Base-by-base conservation (phyloP, 768 basidiomycete species). In the Vishniacozyma victoriae region DNA sequence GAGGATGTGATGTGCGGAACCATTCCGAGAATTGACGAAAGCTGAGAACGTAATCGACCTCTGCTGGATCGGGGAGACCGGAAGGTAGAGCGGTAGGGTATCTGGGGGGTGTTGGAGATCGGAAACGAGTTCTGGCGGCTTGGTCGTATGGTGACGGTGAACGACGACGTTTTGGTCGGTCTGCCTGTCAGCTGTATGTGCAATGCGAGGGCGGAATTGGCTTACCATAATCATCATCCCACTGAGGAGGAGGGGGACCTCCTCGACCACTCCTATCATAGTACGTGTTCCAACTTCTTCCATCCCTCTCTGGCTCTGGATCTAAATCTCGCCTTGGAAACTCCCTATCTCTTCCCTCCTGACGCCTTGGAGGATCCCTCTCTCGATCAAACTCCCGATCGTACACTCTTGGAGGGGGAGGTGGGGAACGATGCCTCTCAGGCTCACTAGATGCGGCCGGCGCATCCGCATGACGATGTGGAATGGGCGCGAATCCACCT, bases 11-110 rank as follows among this genome's bases (percentile, higher is more conserved):
- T 2, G 46, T 52, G 31, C 62, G 50, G 50, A 67, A 67, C 64
- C 64, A 67, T 20, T 63, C 61, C 2, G 62, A 57, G 43, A 67
- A 67, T 39, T 59, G 54, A 3, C 59, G 54, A 46, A 67, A 67
- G 26, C 45, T 45, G n/a, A 67, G 52, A 5, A 54, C 50, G 16
- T 52, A 44, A 5, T 57, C 50, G 2, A 67, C 41, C 3, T 54
- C 50, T 9, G 64, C 64, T 44, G 64, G 64, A 43, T 67, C 64
- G 4, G 62, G 64, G n/a, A 9, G n/a, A n/a, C 29, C n/a, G 1
- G 57, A 46, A 23, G 40, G 6, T 48, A 35, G 19, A n/a, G n/a
- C n/a, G n/a, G n/a, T n/a, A 3, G 35, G 23, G 14, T 20, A 35
- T 23, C 39, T 44, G 18, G 56, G 56, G 15, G 55, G 62, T 2